phyloP scores from a whole-genome alignment of 306 rosid species.

The Cucumis sativus region DNA sequence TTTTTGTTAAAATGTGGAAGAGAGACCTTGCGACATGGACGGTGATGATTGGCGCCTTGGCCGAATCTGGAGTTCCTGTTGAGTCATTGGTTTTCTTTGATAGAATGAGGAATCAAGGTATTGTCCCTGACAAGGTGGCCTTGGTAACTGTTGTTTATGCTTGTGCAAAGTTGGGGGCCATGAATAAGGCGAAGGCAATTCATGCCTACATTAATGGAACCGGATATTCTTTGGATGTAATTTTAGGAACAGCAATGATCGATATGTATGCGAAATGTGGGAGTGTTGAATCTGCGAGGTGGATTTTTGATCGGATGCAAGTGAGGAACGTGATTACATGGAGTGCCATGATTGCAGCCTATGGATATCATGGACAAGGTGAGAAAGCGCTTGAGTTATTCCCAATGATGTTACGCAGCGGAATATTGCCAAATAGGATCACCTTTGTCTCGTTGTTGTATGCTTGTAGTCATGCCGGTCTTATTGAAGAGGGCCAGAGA shows the following conservation, averaged over 20 bases:
- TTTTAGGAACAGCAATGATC: conserved; percentile 62
- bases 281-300: conserved; percentile 46
- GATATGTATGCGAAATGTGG: conserved; percentile 79
- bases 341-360: conserved; percentile 82
- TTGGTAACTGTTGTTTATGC: conserved; percentile 58
- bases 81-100: conserved; percentile 63
- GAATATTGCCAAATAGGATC: conserved; percentile 39
- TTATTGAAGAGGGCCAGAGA: conserved; percentile 48
- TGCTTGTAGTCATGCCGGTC: conserved; percentile 79
- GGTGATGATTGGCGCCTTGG: conserved; percentile 54
- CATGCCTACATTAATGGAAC: conserved; percentile 34
- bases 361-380: conserved; percentile 64
- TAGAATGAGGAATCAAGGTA: conserved; percentile 51
- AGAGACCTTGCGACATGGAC: conserved; percentile 67
- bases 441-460: conserved; percentile 61
- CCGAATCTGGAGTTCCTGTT: conserved; percentile 30
- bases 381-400: conserved; percentile 46
- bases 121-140: conserved; percentile 54
- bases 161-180: conserved; percentile 61
- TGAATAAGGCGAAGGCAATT: conserved; percentile 51
- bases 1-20: conserved; percentile 47
- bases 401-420: conserved; percentile 39
- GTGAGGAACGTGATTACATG: conserved; percentile 63
- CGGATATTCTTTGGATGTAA: conserved; percentile 41
- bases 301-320: conserved; percentile 45